These are phyloP conservation scores for Fomitopsis pulvina DNA, from an alignment of 768 basidiomycete genomes.

Conservation along the genomic window DNA sequence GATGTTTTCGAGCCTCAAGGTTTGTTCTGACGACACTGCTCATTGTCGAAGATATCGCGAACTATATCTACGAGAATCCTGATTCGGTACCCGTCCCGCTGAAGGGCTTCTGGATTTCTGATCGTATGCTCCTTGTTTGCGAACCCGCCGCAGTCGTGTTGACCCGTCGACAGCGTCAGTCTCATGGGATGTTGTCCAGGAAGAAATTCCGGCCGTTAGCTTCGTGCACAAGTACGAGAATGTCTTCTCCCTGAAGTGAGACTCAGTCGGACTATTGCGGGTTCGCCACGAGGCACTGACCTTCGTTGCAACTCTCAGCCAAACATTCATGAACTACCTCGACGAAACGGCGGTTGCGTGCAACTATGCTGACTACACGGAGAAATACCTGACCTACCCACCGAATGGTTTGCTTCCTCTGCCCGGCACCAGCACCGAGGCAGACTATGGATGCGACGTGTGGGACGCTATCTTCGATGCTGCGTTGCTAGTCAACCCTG, in stretches of 20 bases:
- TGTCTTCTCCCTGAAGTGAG: conserved; percentile 70
- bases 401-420: conserved; percentile 57
- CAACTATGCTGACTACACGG: conserved; percentile 55
- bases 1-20: not conserved
- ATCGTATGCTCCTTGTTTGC: conserved; percentile 41
- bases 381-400: conserved; percentile 60
- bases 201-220: conserved; percentile 63
- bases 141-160: not conserved
- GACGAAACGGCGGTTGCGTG: conserved; percentile 48
- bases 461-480: conserved; percentile 63
- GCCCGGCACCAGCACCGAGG: conserved; percentile 46
- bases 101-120: conserved; percentile 66
- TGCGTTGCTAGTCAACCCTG: conserved; percentile 59
- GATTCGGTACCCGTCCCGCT: conserved; percentile 45
- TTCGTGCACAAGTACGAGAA: conserved; percentile 70
- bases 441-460: conserved; percentile 51
- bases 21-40: not conserved
- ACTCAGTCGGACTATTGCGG: no score
- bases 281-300: no score
- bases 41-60: conserved; percentile 52
- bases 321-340: conserved; percentile 54
- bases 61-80: conserved; percentile 62
- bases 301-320: no score
- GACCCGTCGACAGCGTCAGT: conserved; percentile 19
- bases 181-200: conserved; percentile 54